A percentile compares a stretch with the other conserved stretches of the same genome.
Evolutionary conservation across 2,329 filamentous ascomycete species (phyloP).

Genomic region (Xylaria digitata): DNA sequence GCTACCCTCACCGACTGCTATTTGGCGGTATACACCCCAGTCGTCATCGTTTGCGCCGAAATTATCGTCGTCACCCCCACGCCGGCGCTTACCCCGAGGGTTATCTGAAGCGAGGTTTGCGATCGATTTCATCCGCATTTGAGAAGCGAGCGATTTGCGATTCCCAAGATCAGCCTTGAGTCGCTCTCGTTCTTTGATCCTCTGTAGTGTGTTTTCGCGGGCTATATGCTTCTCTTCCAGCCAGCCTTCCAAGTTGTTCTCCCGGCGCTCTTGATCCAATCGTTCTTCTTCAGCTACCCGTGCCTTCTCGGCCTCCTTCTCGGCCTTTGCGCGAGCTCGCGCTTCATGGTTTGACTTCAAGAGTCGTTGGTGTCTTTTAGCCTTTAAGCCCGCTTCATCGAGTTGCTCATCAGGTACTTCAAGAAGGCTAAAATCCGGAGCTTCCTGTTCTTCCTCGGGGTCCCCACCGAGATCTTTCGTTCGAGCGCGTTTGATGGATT

Average conservation of each 20-base stretch:
- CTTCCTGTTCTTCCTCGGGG: slow-evolving; percentile 82
- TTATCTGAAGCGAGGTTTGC: slow-evolving; percentile 94
- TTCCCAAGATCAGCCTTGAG: slow-evolving; percentile 95
- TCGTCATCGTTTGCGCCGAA: slow-evolving; percentile 98
- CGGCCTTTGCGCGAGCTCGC: slow-evolving; percentile 89
- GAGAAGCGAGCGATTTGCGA: slow-evolving; percentile 93
- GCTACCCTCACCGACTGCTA: slow-evolving; percentile 81
- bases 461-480: slow-evolving; percentile 92
- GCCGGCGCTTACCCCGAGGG: slow-evolving; percentile 83
- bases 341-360: slow-evolving; percentile 97
- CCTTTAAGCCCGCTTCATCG: slow-evolving; percentile 89
- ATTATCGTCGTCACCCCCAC: slow-evolving; percentile 92
- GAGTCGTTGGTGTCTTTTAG: slow-evolving; percentile 90
- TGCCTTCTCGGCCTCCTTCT: slow-evolving; percentile 93
- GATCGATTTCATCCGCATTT: slow-evolving; percentile 98
- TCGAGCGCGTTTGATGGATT: slow-evolving; percentile 86
- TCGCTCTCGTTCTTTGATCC: slow-evolving; percentile 92
- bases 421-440: slow-evolving; percentile 86
- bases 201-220: slow-evolving; percentile 76
- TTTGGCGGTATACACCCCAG: slow-evolving; percentile 96
- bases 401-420: slow-evolving; percentile 92
- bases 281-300: slow-evolving; percentile 85
- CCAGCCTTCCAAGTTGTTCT: slow-evolving; percentile 88
- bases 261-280: slow-evolving; percentile 82
- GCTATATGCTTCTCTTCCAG: slow-evolving; percentile 82